Evolutionary conservation across 2,329 filamentous ascomycete species (phyloP).

Genomic region (Fusarium phyllophilum): DNA sequence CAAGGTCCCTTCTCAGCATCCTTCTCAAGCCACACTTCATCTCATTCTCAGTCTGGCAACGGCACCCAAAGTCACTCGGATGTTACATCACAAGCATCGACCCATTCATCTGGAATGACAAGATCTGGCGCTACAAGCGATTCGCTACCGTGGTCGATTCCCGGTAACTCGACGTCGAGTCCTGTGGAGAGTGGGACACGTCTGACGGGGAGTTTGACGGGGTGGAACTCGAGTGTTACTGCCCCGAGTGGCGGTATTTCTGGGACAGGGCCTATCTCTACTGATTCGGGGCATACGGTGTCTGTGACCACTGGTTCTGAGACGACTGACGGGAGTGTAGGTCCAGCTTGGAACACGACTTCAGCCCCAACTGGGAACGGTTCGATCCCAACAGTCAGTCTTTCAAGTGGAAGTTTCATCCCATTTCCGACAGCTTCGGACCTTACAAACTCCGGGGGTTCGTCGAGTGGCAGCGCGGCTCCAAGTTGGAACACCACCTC

Average conservation of each 20-base stretch:
- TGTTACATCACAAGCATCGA: not conserved
- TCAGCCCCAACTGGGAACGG: not conserved
- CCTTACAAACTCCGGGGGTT: not conserved
- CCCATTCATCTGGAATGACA: conserved; percentile 1
- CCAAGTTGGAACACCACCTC: not conserved
- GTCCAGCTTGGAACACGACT: not conserved
- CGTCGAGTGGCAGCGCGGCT: not conserved
- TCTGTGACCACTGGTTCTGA: not conserved
- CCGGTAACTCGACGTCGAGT: conserved; percentile 20
- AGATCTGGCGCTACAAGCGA: not conserved
- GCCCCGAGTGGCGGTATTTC: not conserved
- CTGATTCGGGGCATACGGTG: not conserved
- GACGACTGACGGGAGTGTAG: not conserved
- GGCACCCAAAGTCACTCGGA: not conserved
- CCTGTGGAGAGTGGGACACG: conserved; percentile 11
- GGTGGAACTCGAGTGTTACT: conserved; percentile 31
- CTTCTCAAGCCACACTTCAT: not conserved
- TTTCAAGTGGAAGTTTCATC: not conserved
- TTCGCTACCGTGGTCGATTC: conserved; percentile 20
- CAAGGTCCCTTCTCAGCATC: conserved; percentile 3
- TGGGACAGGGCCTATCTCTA: not conserved
- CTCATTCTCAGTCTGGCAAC: not conserved
- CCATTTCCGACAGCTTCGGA: not conserved
- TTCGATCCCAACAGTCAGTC: not conserved
- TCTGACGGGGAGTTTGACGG: conserved; percentile 8